These are phyloP conservation scores for Steccherinum ochraceum DNA, from an alignment of 768 basidiomycete genomes.

Conservation along the genomic window DNA sequence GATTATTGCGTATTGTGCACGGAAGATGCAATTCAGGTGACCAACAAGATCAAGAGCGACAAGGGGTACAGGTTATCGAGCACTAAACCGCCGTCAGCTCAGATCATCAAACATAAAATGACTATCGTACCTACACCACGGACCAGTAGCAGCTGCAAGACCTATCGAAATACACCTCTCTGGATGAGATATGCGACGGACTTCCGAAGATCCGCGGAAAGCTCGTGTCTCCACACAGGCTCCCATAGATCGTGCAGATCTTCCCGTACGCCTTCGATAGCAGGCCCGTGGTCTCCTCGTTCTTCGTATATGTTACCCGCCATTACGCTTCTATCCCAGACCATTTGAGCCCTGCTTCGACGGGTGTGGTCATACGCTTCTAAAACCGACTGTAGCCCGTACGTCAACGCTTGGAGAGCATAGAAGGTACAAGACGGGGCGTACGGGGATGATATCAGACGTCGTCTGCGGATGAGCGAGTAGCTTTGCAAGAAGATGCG, in stretches of 20 bases:
- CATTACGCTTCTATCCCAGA: conserved; percentile 34
- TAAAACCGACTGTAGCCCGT: conserved; percentile 49
- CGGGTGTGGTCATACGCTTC: conserved; percentile 39
- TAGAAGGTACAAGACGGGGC: no score
- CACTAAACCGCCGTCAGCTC: no score
- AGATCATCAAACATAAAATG: no score
- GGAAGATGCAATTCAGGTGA: no score
- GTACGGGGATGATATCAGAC: conserved; percentile 34
- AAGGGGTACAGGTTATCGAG: no score
- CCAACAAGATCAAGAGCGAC: no score
- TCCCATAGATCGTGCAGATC: conserved; percentile 37
- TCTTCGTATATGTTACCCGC: conserved; percentile 40
- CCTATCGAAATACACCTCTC: no score
- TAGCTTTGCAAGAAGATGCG: conserved; percentile 38
- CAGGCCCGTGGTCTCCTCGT: conserved; percentile 26
- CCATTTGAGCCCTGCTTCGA: conserved; percentile 43
- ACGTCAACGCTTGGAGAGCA: no score
- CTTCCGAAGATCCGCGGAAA: conserved; percentile 28
- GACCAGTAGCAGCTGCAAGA: no score
- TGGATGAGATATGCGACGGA: conserved; percentile 22
- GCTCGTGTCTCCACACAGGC: conserved; percentile 44
- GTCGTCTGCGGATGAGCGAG: conserved; percentile 37
- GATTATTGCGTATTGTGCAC: no score
- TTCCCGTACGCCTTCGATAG: conserved; percentile 24
- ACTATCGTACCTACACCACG: no score